phyloP scores from a whole-genome alignment of 1,139 yeast genomes.

The Sugiyamaella novakii region DNA sequence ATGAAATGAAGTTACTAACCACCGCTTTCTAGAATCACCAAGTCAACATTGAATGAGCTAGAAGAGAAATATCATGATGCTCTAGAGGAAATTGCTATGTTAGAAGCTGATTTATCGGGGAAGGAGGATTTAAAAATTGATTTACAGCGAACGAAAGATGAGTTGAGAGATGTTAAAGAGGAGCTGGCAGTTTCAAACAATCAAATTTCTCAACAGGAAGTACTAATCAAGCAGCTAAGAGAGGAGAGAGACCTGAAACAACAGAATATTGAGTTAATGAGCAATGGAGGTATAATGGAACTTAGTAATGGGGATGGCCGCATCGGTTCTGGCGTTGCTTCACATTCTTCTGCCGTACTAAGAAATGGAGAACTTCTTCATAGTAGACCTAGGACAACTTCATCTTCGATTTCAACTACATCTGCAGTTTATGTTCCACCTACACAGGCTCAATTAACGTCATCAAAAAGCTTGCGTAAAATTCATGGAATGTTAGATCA shows the following conservation, averaged over 20 bases:
- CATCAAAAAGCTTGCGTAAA: conserved; percentile 39
- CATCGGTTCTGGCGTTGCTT: neutral
- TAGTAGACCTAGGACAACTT: conserved; percentile 13
- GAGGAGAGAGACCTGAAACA: neutral
- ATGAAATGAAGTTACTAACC: conserved; percentile 12
- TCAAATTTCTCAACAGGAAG: conserved; percentile 12
- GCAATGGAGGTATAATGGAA: neutral
- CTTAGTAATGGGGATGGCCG: neutral
- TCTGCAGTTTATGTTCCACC: conserved; percentile 18
- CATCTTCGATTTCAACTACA: conserved; percentile 18
- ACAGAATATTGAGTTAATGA: neutral
- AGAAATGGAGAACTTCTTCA: conserved; percentile 1
- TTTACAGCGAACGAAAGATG: conserved; percentile 42
- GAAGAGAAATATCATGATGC: conserved; percentile 39
- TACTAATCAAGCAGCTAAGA: neutral
- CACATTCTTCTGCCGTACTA: conserved; percentile 1
- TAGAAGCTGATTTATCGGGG: conserved; percentile 41
- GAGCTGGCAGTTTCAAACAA: conserved; percentile 32
- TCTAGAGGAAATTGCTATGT: conserved; percentile 41
- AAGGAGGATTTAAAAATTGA: conserved; percentile 36
- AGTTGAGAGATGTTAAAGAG: conserved; percentile 40
- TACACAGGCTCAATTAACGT: conserved; percentile 29
- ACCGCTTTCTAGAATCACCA: conserved; percentile 31
- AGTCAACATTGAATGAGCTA: conserved; percentile 39
- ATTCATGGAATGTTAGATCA: conserved; percentile 42